phyloP scores from a whole-genome alignment of 495 filamentous ascomycete genomes.

The Trichocladium antarcticum region DNA sequence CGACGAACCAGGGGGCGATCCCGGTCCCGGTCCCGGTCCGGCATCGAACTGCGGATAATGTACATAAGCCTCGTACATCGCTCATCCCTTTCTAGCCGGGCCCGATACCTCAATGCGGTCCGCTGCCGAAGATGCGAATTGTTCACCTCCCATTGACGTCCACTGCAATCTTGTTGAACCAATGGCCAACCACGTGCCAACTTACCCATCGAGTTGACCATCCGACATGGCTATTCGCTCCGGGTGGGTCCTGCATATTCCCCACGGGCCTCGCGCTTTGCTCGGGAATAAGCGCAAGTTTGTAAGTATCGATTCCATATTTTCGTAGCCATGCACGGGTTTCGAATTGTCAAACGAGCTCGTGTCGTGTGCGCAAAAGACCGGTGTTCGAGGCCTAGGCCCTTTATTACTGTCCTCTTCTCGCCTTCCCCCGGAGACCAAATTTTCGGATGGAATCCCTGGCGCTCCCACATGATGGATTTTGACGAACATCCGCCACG shows the following conservation, averaged over 20 bases:
- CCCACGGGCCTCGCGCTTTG: constrained; percentile 6
- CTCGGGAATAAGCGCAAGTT: constrained; percentile 3
- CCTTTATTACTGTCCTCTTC: neutral
- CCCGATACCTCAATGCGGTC: constrained; percentile 9
- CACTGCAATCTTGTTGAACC: no score
- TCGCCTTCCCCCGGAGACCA: neutral
- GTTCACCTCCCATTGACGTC: no score
- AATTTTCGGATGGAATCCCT: neutral
- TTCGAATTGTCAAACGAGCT: neutral
- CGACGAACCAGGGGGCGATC: neutral
- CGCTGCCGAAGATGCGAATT: neutral
- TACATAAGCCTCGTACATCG: no score
- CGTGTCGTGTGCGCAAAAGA: neutral
- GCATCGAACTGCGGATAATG: no score
- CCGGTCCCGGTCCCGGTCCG: no score
- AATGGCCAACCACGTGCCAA: no score
- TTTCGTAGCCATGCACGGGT: neutral
- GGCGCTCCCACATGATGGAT: neutral
- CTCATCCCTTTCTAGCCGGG: no score
- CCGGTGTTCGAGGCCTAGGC: neutral
- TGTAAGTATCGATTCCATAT: neutral
- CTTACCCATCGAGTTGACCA: no score
- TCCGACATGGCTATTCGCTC: neutral
- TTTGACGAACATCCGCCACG: neutral
- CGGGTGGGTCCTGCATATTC: constrained; percentile 4